phyloP scores from a whole-genome alignment of 1,284 basidiomycete genomes.

The Coniferiporia sulphurascens region DNA sequence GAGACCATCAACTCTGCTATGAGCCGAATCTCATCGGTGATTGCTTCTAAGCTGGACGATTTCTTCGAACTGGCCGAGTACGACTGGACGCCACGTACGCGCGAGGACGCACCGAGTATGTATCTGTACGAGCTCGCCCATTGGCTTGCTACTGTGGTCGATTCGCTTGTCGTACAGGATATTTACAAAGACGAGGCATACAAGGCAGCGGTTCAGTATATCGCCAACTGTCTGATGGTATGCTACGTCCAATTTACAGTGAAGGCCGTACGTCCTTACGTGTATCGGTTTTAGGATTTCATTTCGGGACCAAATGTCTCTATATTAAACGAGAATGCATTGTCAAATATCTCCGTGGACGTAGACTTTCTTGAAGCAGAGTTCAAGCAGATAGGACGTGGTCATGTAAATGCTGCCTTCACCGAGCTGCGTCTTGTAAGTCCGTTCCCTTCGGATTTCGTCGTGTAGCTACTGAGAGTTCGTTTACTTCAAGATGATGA shows the following conservation, averaged over 20 bases:
- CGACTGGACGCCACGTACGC: constrained; percentile 76
- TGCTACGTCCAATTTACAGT: background rate
- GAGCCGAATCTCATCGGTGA: constrained; percentile 75
- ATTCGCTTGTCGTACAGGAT: constrained; percentile 84
- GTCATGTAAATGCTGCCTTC: constrained; percentile 73
- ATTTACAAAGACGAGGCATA: constrained; percentile 87
- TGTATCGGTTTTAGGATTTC: constrained; percentile 55
- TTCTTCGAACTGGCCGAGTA: constrained; percentile 96
- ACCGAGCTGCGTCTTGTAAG: constrained; percentile 76
- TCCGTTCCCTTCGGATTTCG: background rate
- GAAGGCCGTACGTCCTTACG: background rate
- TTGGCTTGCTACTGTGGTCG: constrained; percentile 95
- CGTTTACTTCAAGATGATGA: constrained; percentile 54
- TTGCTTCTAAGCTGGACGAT: constrained; percentile 91
- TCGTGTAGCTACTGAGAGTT: constrained; percentile 9
- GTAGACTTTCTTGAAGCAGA: constrained; percentile 83
- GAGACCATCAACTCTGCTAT: constrained; percentile 68
- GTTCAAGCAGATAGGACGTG: constrained; percentile 66
- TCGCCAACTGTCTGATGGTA: constrained; percentile 85
- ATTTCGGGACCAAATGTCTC: constrained; percentile 72
- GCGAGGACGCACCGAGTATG: constrained; percentile 77
- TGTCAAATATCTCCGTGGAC: constrained; percentile 79
- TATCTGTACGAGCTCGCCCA: constrained; percentile 95
- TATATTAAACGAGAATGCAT: constrained; percentile 83
- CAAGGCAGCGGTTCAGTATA: constrained; percentile 78